Evolutionary conservation across 495 filamentous ascomycete genomes (phyloP).

Genomic region (Trypethelium eluteriae): DNA sequence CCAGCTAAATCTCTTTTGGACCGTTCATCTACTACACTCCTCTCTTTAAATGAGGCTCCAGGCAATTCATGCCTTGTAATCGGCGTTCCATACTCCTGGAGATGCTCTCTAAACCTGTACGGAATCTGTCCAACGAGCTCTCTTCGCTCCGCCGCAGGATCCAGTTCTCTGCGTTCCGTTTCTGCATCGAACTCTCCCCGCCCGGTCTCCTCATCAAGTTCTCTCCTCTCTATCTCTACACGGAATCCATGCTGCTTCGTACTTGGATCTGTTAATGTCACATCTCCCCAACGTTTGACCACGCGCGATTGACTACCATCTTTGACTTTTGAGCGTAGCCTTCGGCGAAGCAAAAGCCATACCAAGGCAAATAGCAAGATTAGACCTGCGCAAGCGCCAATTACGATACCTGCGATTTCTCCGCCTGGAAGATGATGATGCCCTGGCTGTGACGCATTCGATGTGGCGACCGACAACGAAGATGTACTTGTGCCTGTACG

Average conservation of each 20-base stretch:
- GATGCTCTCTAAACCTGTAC: too few species aligned
- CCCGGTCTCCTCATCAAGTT: background rate
- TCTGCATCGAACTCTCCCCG: background rate
- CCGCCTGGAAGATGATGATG: background rate
- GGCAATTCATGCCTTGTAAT: background rate
- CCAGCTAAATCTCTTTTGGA: background rate
- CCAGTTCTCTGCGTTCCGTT: background rate
- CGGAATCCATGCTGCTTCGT: background rate
- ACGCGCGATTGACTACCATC: background rate
- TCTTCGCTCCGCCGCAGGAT: background rate
- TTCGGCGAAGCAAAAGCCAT: background rate
- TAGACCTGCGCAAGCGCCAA: background rate
- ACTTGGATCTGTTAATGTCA: background rate
- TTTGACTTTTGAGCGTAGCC: background rate
- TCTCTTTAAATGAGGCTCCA: background rate
- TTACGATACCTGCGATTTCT: background rate
- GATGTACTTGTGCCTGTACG: background rate
- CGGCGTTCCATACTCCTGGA: background rate
- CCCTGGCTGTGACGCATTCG: background rate
- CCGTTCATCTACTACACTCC: background rate
- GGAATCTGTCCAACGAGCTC: background rate
- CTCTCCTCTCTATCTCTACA: background rate
- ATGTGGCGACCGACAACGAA: background rate
- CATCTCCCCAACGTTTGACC: background rate
- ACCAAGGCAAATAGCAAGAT: background rate